A percentile compares a stretch with the other conserved stretches of the same genome.
Evolutionary conservation across 1,284 basidiomycete genomes (phyloP).

Genomic region (Trametes polyzona): DNA sequence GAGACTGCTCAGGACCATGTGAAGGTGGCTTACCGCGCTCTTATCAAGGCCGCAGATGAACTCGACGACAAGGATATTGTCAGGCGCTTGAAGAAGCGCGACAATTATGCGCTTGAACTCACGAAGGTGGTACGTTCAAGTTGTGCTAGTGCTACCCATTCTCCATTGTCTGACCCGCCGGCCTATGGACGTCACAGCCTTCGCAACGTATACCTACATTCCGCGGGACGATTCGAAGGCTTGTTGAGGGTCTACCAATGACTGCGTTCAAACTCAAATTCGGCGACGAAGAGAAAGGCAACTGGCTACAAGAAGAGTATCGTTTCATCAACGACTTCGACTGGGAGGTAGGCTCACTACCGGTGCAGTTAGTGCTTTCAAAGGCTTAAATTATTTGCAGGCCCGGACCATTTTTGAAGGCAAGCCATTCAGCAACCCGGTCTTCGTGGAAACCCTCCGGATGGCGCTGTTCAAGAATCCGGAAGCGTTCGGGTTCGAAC

Average conservation of each 20-base stretch:
- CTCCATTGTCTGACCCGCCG: neutral
- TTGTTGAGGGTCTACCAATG: neutral
- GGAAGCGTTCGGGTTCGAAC: neutral
- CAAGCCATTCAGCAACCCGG: neutral
- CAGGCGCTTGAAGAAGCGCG: neutral
- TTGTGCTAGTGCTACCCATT: too few relatives aligned
- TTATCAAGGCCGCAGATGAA: neutral
- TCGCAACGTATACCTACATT: neutral
- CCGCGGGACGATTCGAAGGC: neutral
- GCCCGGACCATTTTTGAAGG: neutral
- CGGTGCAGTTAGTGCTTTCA: too few relatives aligned
- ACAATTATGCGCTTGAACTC: neutral
- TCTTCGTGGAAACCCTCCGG: conserved; percentile 2
- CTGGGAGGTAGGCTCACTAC: neutral
- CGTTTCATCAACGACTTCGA: conserved; percentile 1
- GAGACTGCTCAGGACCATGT: neutral
- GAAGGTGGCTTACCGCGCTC: neutral
- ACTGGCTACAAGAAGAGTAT: neutral
- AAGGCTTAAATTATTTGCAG: neutral
- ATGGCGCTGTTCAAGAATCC: neutral
- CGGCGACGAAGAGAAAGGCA: neutral
- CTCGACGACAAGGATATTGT: neutral
- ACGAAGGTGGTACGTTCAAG: neutral
- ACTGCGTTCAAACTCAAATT: neutral
- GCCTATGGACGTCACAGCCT: neutral